phyloP scores from a whole-genome alignment of 1,284 basidiomycete genomes.

The Ganoderma sp. region DNA sequence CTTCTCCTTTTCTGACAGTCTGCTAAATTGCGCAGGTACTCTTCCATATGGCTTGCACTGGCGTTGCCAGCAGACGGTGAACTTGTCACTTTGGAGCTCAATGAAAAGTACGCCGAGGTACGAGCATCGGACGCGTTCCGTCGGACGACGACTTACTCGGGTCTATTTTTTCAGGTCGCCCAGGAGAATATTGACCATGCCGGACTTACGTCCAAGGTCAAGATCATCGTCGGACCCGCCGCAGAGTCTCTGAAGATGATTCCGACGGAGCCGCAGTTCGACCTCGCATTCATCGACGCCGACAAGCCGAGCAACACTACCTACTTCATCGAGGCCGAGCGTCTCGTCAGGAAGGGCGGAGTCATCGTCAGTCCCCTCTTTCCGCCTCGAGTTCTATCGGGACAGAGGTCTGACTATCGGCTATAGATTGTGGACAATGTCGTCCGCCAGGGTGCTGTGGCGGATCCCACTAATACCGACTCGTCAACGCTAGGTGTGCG shows the following conservation, averaged over 20 bases:
- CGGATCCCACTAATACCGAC: constrained; percentile 48
- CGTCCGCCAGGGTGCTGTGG: constrained; percentile 55
- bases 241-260: constrained; percentile 51
- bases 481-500: constrained; percentile 54
- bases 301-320: constrained; percentile 57
- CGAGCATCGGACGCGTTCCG: constrained; percentile 5
- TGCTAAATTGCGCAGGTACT: constrained; percentile 49
- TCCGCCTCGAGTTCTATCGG: not conserved
- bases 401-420: not conserved
- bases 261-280: constrained; percentile 53
- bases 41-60: constrained; percentile 63
- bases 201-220: constrained; percentile 51
- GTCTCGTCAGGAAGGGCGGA: constrained; percentile 57
- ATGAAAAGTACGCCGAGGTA: constrained; percentile 56
- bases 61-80: constrained; percentile 60
- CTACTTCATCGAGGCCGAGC: constrained; percentile 62
- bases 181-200: constrained; percentile 56
- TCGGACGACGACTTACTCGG: not conserved
- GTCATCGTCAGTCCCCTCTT: constrained; percentile 52
- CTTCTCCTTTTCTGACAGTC: constrained; percentile 12
- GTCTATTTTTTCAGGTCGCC: constrained; percentile 53
- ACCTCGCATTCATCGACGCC: constrained; percentile 68
- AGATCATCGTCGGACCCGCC: constrained; percentile 58
- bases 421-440: constrained; percentile 67
- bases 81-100: constrained; percentile 57